Conservation (phyloP, 1,284 basidiomycete genomes). For the Sphaerobolus stellatus region DNA sequence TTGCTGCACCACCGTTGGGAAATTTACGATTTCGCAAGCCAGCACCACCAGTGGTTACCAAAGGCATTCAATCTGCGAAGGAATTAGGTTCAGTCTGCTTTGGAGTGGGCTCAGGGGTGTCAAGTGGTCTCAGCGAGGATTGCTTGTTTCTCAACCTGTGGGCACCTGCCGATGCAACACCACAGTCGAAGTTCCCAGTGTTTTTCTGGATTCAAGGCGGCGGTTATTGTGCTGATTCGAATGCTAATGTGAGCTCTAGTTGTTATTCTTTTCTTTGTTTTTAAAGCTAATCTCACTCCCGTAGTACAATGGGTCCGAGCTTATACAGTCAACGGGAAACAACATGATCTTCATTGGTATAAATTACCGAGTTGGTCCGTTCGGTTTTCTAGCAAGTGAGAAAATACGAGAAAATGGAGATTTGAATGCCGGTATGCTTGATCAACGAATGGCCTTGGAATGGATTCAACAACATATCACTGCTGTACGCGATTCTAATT, state of each 20-base stretch:
- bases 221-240: conserved; percentile 21
- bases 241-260: conserved; percentile 7
- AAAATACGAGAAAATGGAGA: conserved; percentile 17
- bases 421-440: neutral
- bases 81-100: neutral
- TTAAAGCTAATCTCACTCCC: neutral
- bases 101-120: neutral
- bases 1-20: conserved; percentile 27
- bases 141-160: conserved; percentile 39
- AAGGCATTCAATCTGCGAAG: neutral
- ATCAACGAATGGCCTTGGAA: neutral
- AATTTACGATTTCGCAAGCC: conserved; percentile 24
- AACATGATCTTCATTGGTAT: conserved; percentile 30
- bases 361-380: conserved; percentile 36
- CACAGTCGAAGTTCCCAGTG: conserved; percentile 26
- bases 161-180: conserved; percentile 25
- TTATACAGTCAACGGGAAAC: conserved; percentile 16
- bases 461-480: conserved; percentile 30
- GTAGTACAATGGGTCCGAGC: conserved; percentile 11
- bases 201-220: conserved; percentile 37
- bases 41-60: conserved; percentile 14
- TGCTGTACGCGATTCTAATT: conserved; percentile 12
- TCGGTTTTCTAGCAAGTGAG: conserved; percentile 32
- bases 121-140: conserved; percentile 30
- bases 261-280: neutral